These are phyloP conservation scores for Cadophora luteo-olivacea DNA, from an alignment of 2,329 filamentous ascomycete species.

Conservation along the genomic window DNA sequence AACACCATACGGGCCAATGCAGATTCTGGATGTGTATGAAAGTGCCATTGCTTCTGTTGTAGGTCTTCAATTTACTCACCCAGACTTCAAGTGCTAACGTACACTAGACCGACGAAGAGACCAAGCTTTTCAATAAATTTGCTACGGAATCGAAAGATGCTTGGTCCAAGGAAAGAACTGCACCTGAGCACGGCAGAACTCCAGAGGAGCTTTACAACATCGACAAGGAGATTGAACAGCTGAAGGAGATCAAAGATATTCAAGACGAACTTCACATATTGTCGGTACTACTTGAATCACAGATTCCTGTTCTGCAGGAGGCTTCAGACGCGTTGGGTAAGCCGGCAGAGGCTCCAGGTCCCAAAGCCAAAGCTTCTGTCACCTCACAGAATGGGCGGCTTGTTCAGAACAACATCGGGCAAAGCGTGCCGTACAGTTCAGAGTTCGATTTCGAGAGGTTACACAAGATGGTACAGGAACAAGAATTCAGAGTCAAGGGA, in stretches of 20 bases:
- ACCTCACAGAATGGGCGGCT: neutral
- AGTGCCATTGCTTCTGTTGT: constrained; percentile 27
- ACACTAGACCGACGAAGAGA: constrained; percentile 24
- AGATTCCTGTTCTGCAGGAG: constrained; percentile 25
- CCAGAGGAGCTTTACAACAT: constrained; percentile 20
- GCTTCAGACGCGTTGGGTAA: constrained; percentile 14
- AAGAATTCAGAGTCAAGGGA: neutral
- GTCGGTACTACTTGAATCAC: constrained; percentile 23
- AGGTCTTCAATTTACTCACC: neutral
- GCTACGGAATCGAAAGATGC: neutral
- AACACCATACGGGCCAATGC: constrained; percentile 23
- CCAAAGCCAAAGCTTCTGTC: neutral
- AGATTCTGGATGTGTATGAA: constrained; percentile 29
- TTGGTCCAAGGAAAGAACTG: neutral
- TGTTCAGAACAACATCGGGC: neutral
- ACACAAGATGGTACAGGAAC: constrained; percentile 3
- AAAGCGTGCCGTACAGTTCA: constrained; percentile 1
- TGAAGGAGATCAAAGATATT: constrained; percentile 33
- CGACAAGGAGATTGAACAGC: constrained; percentile 24
- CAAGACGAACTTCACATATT: constrained; percentile 32
- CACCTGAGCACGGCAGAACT: neutral
- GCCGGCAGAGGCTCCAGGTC: neutral
- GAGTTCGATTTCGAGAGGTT: constrained; percentile 8
- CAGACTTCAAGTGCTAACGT: neutral
- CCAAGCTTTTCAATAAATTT: constrained; percentile 26